Evolutionary conservation across 345 rosid species (phyloP).

Genomic region (Brassica napus): Da-Ae NC_063441.1:18608001-18608500

Average conservation of each 20-base stretch:
- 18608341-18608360: conserved; percentile 2
- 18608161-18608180: background rate
- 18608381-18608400: too few relatives aligned
- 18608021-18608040: too few relatives aligned
- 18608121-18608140: background rate
- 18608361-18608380: too few relatives aligned
- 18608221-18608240: conserved; percentile 16
- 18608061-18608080: background rate
- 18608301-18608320: conserved; percentile 33
- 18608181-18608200: background rate
- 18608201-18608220: background rate
- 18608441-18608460: too few relatives aligned
- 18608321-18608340: conserved; percentile 37
- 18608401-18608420: too few relatives aligned
- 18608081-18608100: background rate
- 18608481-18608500: too few relatives aligned
- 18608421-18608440: too few relatives aligned
- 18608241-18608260: conserved; percentile 32
- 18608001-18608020: too few relatives aligned
- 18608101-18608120: background rate
- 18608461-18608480: too few relatives aligned
- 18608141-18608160: background rate
- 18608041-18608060: background rate
- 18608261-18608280: conserved; percentile 33
- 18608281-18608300: conserved; percentile 31